Evolutionary conservation across 208 protist species (phyloP).

Genomic region (Leptomonas pyrrhocoris): DNA sequence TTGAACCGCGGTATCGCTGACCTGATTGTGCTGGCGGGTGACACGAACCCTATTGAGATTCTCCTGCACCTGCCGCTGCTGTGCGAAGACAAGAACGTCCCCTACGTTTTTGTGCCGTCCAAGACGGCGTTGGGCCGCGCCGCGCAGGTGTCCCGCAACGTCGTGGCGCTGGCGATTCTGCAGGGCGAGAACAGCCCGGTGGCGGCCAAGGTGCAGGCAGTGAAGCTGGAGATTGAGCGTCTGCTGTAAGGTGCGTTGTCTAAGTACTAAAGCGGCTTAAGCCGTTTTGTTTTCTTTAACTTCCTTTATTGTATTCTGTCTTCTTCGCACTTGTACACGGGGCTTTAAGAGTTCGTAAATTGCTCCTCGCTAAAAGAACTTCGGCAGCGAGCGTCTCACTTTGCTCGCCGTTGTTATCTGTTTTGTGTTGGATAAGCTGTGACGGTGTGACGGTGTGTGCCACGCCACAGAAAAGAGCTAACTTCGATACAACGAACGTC

Average conservation of each 20-base stretch:
- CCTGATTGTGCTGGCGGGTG: slow-evolving; percentile 99
- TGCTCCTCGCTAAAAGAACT: not conserved
- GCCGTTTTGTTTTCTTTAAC: slow-evolving; percentile 23
- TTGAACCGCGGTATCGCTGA: slow-evolving; percentile 99
- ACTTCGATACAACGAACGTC: no score
- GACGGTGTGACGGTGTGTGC: no score
- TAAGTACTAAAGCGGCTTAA: not conserved
- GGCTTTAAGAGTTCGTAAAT: no score
- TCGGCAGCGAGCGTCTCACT: no score
- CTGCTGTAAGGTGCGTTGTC: slow-evolving; percentile 86
- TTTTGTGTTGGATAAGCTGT: no score
- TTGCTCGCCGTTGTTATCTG: no score
- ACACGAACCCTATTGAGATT: slow-evolving; percentile 99
- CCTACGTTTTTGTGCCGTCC: slow-evolving; percentile 99
- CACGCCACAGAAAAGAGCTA: no score
- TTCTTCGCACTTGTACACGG: not conserved
- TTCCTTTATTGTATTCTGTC: slow-evolving; percentile 23
- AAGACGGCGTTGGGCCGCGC: slow-evolving; percentile 98
- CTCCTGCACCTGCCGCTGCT: slow-evolving; percentile 99
- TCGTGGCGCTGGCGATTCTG: slow-evolving; percentile 97
- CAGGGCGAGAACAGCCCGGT: slow-evolving; percentile 97
- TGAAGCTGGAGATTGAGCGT: slow-evolving; percentile 98
- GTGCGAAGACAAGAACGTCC: slow-evolving; percentile 99
- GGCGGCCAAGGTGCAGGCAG: slow-evolving; percentile 94
- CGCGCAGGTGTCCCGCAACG: slow-evolving; percentile 98